Base-by-base conservation (phyloP, 2,329 filamentous ascomycete species). In the Chaetomiaceae sp. region DNA sequence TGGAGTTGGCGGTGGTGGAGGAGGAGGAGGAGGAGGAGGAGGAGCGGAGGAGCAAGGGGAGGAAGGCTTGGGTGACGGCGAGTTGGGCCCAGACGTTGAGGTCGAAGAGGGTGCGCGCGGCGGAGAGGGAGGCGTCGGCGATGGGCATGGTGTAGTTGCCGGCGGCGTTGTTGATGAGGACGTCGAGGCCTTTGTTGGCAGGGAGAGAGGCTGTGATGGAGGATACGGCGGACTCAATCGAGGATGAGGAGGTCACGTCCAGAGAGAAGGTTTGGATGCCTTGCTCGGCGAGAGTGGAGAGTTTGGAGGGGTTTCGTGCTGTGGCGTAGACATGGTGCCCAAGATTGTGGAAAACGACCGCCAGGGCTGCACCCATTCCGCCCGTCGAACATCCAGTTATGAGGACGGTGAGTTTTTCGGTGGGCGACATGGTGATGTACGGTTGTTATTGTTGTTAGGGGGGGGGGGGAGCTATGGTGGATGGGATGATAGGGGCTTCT, bases 81-180 rank as follows among this genome's bases (percentile, higher is more conserved):
- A 75, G 62, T 1, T 70, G 57, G 20, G 65, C 70, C 58, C 69
- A 73, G 18, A 73, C 66, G 1, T 65, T 54, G 48, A 67, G 65
- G 0, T 69, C 71, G 1, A 69, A 57, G 0, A 66, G 65, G 6
- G 54, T 54, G 49, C 69, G 41, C 4, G 67, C 64, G n/a, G 64
- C 64, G 32, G 60, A 56, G 5, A 69, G 21, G 11, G 63, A 55
- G n/a, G 62, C 59, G 53, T 73, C 71, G 16, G 68, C 51, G 0
- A 71, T 51, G 10, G 70, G 67, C 56, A 66, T 62, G 2, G 57
- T 48, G 44, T 64, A 64, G 34, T 64, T 65, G 36, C 62, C 57
- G 13, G 67, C 73, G 1, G 74, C 71, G 58, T 75, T 74, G 59
- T 75, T 75, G 55, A 75, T 64, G 14, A 76, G 66, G 33, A 75